Base-by-base conservation (phyloP, 2,329 filamentous ascomycete species). In the Alternaria brassicicola region DNA sequence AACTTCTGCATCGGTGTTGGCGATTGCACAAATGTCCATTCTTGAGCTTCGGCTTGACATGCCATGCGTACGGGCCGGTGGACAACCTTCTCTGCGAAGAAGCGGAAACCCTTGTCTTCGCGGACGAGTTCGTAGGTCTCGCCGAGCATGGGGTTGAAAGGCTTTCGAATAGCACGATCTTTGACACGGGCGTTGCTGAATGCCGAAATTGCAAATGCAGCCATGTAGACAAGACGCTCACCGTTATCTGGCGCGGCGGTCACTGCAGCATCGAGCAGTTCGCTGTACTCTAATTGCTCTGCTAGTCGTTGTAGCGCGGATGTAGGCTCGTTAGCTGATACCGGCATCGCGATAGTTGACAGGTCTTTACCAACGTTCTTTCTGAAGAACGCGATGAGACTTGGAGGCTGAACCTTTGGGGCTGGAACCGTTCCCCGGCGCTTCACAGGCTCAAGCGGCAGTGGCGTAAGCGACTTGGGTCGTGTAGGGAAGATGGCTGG, bases 361-460 rank as follows among this genome's bases (percentile, higher is more conserved):
- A 99, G 82, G 77, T 99, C 95, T 78, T 99, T 99, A 73, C 95
- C 95, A 9, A 98, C 95, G 68, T 99, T 99, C 78, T 98, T 99
- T 66, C 95, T 88, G 30, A 98, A 84, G 76, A 98, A 97, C 0
- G 92, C 91, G 65, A 99, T 97, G 52, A 99, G 82, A 75, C 92
- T 97, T 0, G 95, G 95, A 0, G 95, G 95, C 56, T 88, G 82
- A 13, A 93, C 88, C 26, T 89, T 92, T 6, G 93, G 88, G 2
- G 90, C 83, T 3, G 88, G 84, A 15, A 99, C 87, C 0, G 86
- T 89, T 6, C 80, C 83, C 56, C 95, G 87, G 31, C 95, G 87
- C 36, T 83, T 78, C 3, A 96, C 83, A 28, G 87, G 83, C 5
- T 85, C 83, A 26, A 96, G 81, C 1, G 95, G 94, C 15, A 98